Conservation (phyloP, 2,329 filamentous ascomycete species). For the Phyllosticta citrichinensis region DNA sequence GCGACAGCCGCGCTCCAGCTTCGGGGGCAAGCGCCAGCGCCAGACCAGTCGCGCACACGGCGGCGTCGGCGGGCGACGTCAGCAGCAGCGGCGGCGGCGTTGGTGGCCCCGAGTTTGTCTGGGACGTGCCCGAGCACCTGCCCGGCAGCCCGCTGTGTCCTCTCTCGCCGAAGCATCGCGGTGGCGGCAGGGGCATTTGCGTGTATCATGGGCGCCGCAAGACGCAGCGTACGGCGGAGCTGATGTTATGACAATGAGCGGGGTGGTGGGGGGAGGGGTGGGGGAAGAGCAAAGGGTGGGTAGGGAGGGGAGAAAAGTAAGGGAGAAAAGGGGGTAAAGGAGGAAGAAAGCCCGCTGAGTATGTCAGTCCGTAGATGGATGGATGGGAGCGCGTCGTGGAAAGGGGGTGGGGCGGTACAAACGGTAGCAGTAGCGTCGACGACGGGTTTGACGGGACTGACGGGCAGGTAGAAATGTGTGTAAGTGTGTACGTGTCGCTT, state of each 20-base stretch:
- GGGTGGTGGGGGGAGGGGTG: background rate
- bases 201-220: constrained; percentile 30
- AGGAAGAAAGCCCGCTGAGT: no score
- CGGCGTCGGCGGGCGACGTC: constrained; percentile 12
- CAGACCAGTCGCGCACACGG: no score
- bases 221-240: background rate
- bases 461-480: no score
- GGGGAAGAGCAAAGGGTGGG: background rate
- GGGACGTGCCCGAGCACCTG: constrained; percentile 36
- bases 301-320: background rate
- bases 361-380: no score
- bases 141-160: constrained; percentile 36
- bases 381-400: no score
- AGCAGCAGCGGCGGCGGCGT: no score
- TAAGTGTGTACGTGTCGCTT: no score
- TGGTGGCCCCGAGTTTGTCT: constrained; percentile 25
- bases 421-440: no score
- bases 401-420: no score
- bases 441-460: no score
- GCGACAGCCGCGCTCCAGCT: no score
- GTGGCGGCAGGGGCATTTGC: constrained; percentile 30
- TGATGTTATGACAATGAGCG: background rate
- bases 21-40: no score
- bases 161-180: constrained; percentile 28
- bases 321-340: background rate